phyloP scores from a whole-genome alignment of 352 stramenopile species.

The Phytophthora brassicae region DNA sequence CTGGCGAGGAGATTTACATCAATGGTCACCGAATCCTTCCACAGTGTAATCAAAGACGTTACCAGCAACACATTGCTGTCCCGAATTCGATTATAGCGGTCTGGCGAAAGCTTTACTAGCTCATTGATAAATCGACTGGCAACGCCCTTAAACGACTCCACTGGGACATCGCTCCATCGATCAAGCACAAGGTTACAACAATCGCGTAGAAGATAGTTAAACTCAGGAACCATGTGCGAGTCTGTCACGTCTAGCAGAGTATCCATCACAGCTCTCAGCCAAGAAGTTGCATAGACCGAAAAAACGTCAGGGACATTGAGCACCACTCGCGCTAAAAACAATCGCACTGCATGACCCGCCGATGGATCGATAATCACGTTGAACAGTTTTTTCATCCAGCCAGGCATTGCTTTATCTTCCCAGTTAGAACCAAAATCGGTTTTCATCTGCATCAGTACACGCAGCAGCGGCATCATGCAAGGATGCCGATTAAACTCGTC shows the following conservation, averaged over 20 bases:
- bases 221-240: constrained; percentile 42
- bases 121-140: constrained; percentile 57
- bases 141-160: constrained; percentile 17
- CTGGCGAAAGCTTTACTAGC: constrained; percentile 56
- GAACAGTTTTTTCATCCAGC: constrained; percentile 82
- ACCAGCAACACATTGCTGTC: constrained; percentile 70
- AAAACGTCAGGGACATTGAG: constrained; percentile 70
- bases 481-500: constrained; percentile 73
- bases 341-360: constrained; percentile 53
- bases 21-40: constrained; percentile 49
- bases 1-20: constrained; percentile 41
- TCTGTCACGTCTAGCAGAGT: constrained; percentile 49
- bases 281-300: constrained; percentile 43
- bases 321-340: constrained; percentile 76
- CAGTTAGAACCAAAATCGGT: constrained; percentile 62
- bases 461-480: constrained; percentile 73
- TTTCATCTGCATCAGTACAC: constrained; percentile 81
- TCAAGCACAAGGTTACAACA: constrained; percentile 61
- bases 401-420: constrained; percentile 52
- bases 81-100: constrained; percentile 55
- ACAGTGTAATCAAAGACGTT: constrained; percentile 52
- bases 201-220: constrained; percentile 79
- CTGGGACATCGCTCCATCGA: constrained; percentile 46
- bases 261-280: constrained; percentile 59
- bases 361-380: constrained; percentile 44